phyloP scores from a whole-genome alignment of 2,329 filamentous ascomycete species.

The Paraphaeosphaeria minitans region DNA sequence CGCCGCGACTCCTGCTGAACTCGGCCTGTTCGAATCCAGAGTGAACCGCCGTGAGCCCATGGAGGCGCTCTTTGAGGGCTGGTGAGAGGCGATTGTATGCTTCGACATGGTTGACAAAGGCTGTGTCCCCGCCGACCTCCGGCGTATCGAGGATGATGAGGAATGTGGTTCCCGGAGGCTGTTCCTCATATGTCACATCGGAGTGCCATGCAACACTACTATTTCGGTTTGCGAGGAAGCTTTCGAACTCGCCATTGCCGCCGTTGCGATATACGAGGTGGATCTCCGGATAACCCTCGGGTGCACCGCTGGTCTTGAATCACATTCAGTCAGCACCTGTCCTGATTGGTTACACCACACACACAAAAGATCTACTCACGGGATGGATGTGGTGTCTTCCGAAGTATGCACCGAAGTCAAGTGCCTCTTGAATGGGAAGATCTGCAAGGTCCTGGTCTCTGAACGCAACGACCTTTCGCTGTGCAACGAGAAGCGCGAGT shows the following conservation, averaged over 20 bases:
- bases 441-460: conserved; percentile 67
- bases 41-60: conserved; percentile 77
- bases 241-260: conserved; percentile 57
- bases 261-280: conserved; percentile 77
- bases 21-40: conserved; percentile 76
- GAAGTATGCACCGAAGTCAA: conserved; percentile 73
- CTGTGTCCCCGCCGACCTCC: conserved; percentile 76
- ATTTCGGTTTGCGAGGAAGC: conserved; percentile 68
- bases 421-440: conserved; percentile 69
- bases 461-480: conserved; percentile 76
- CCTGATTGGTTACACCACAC: conserved; percentile 30
- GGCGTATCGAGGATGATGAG: conserved; percentile 81
- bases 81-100: conserved; percentile 80
- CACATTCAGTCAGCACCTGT: conserved; percentile 23
- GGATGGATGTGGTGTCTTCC: conserved; percentile 78
- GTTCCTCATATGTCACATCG: conserved; percentile 80
- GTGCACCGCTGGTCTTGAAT: conserved; percentile 65
- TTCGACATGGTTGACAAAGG: conserved; percentile 76
- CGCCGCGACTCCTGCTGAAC: conserved; percentile 64
- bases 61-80: conserved; percentile 74
- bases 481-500: conserved; percentile 71
- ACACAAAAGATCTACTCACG: conserved; percentile 44
- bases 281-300: conserved; percentile 70
- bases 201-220: conserved; percentile 84
- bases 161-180: conserved; percentile 85